Base-by-base conservation (phyloP, 1,284 basidiomycete species). In the Fistulina hepatica region DNA sequence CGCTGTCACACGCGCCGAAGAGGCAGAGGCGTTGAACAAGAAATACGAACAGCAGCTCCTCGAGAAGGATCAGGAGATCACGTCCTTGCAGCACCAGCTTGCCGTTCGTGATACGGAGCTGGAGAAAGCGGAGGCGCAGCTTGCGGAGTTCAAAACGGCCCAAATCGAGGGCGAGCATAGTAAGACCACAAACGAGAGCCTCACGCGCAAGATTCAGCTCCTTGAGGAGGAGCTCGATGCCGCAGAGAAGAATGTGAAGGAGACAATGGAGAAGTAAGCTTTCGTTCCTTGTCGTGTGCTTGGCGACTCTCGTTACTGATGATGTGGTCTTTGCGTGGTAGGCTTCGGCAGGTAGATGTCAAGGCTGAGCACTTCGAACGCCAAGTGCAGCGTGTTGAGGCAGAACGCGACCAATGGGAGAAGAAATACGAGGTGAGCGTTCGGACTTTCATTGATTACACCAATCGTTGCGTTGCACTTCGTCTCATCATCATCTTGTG, bases 291-390 rank as follows among this genome's bases (percentile, higher is more conserved):
- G 34, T 37, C 48, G 50, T 40, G 40, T 24, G 8, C 33, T 27
- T 22, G 37, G 44, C 21, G 28, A 41, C 43, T 31, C 43, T 44
- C 50, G 47, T 33, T 23, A 17, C 21, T 36, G 21, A 33, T 30
- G 42, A 35, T 46, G 42, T 43, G 40, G 22, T 30, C n/a, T 34
- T 21, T 43, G 27, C 17, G 15, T 19, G 42, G 20, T 53, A 97
- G 93, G 62, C 73, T 99, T 51, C 76, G 95, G 49, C 91, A 97
- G 59, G 90, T 94, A 41, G 95, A 99, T 59, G 85, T 98, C 63
- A 97, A 97, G 70, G 93, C 95, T 16, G 95, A 99, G 63, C 91
- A 97, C 69, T 95, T 92, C 61, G 94, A 97, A 65, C 78, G 93
- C 39, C 89, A 95, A 56, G 79, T 97, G 16, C 71, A 79, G 49